Evolutionary conservation across 495 filamentous ascomycete genomes (phyloP).

Genomic region (Friedmanniomyces simplex): DNA sequence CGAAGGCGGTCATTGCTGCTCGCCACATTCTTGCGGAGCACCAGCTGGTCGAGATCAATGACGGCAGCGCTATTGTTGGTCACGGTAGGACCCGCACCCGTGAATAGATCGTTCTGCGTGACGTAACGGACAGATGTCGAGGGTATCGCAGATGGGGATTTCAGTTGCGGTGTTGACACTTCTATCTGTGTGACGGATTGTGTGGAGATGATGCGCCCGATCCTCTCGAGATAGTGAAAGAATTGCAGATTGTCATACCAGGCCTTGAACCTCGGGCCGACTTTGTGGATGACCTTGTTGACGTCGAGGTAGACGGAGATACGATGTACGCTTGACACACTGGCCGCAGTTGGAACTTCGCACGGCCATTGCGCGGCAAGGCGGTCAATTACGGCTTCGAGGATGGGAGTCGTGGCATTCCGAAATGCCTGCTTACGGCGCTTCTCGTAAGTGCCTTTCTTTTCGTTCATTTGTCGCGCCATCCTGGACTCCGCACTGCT

Average conservation of each 20-base stretch:
- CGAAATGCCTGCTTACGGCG: background rate
- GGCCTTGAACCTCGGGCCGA: constrained; percentile 22
- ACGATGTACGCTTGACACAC: background rate
- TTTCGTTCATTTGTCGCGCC: background rate
- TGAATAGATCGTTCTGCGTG: background rate
- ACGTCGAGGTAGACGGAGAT: background rate
- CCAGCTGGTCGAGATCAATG: background rate
- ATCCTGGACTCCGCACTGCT: background rate
- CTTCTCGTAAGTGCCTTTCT: background rate
- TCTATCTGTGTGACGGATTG: background rate
- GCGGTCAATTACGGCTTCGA: background rate
- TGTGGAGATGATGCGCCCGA: constrained; percentile 11
- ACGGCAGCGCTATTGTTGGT: background rate
- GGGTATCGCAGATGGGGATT: no score
- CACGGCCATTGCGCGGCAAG: constrained; percentile 18
- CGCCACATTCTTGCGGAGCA: background rate
- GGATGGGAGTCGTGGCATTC: background rate
- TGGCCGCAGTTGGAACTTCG: constrained; percentile 2
- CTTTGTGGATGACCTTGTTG: background rate
- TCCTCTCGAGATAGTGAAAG: constrained; percentile 18
- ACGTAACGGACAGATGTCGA: background rate
- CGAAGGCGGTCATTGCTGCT: background rate
- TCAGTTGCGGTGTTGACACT: background rate
- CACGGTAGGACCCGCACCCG: background rate
- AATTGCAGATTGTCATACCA: constrained; percentile 33